phyloP scores from a whole-genome alignment of 2,329 filamentous ascomycete genomes.

The Claviceps spartinae region DNA sequence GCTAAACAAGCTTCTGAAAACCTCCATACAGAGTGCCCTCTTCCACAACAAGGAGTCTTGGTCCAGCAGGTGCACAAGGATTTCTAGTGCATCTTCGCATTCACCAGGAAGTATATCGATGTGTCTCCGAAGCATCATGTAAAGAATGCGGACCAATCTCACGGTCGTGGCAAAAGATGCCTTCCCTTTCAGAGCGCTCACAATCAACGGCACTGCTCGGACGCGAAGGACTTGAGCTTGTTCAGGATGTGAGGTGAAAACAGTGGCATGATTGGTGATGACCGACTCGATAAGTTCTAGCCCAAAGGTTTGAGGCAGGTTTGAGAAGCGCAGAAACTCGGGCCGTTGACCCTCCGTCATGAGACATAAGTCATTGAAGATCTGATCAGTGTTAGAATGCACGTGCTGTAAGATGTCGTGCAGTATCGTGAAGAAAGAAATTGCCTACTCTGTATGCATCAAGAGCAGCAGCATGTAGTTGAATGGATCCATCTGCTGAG shows the following conservation, averaged over 20 bases:
- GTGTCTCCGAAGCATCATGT: constrained; percentile 67
- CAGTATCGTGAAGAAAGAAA: too few relatives aligned
- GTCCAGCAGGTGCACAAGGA: constrained; percentile 77
- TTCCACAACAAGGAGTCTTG: constrained; percentile 80
- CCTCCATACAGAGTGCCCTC: constrained; percentile 77
- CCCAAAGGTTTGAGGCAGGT: constrained; percentile 68
- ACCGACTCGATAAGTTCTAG: constrained; percentile 88
- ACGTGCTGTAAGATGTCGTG: not conserved
- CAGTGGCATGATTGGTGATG: constrained; percentile 67
- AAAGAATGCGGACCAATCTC: constrained; percentile 68
- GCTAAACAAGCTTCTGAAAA: constrained; percentile 73
- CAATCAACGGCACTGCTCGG: constrained; percentile 71
- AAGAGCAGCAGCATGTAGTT: constrained; percentile 61
- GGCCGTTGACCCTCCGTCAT: constrained; percentile 74
- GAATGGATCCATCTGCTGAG: constrained; percentile 47
- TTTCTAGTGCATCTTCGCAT: constrained; percentile 67
- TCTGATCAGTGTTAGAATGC: constrained; percentile 25
- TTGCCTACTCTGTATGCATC: constrained; percentile 62
- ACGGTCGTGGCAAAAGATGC: constrained; percentile 72
- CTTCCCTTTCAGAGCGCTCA: constrained; percentile 63
- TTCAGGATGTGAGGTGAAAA: constrained; percentile 68
- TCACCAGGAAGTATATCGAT: constrained; percentile 62
- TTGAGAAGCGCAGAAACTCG: constrained; percentile 67
- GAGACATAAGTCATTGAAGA: constrained; percentile 83
- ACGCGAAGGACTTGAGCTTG: constrained; percentile 65